Evolutionary conservation across 306 rosid species (phyloP), one percentile per base, ranked within the genome.

Genomic region (Corylus avellana): DNA sequence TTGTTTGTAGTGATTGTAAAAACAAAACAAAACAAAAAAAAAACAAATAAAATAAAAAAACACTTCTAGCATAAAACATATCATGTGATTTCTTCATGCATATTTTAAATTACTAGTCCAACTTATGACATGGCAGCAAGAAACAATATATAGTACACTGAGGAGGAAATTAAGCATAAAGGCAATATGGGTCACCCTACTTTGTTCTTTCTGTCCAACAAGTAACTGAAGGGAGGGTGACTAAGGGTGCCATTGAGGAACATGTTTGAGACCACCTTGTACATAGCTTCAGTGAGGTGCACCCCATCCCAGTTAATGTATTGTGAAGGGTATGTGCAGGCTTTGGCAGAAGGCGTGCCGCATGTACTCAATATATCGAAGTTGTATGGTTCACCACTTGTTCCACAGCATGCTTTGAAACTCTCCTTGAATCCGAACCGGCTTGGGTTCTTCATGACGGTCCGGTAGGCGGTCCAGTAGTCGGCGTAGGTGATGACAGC

Each of bases 241-340:
- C 74, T 91, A 29, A 74, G 73, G n/a, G 83, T 86, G 66, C 99
- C 98, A 56, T 82, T 83, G 25, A 95, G 77, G 77, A 91, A 90
- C 99, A 91, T 89, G 42, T 81, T 72, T 61, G 95, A 79, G 72
- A 95, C 81, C 68, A 78, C 93, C 84, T 88, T 90, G 54, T 95
- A 91, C 98, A 95, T 93, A n/a, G 92, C 98, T 75, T 95, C 99
- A 0, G 98, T 95, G 64, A 95, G 89, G 42, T 95, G 99, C 87
- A 95, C 97, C 69, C 98, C 99, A 78, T 95, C 99, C 99, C 99
- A 95, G 35, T 95, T 95, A 39, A 95, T 82, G 83, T 87, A 93
- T 53, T 86, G 88, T 37, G 91, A 77, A 62, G 99, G 98, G 75
- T 17, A 81, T 29, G 74, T 11, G 29, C 98, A 95, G 56, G 72